A percentile compares a stretch with the other conserved stretches of the same genome.
Evolutionary conservation across 1,139 yeast genomes (phyloP).

Genomic region (Insectozyma bohioensis): DNA sequence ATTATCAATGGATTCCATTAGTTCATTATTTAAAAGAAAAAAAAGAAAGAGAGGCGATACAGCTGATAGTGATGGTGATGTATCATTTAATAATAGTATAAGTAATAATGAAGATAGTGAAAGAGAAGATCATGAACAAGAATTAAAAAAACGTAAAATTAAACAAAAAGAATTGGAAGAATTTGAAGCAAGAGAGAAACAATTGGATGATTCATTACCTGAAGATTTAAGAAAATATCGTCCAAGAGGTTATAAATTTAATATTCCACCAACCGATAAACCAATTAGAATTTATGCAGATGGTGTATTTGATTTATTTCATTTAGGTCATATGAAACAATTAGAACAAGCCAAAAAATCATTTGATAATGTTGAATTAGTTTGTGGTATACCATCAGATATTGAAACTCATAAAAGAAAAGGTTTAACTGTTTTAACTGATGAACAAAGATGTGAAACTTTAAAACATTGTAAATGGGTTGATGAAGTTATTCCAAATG

Average conservation of each 20-base stretch:
- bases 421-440: conserved; percentile 89
- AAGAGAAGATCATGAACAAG: conserved; percentile 11
- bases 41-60: conserved; percentile 19
- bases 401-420: conserved; percentile 86
- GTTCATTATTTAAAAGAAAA: conserved; percentile 40
- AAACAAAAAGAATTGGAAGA: conserved; percentile 34
- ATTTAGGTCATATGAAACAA: conserved; percentile 96
- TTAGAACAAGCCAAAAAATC: conserved; percentile 94
- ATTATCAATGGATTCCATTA: conserved; percentile 43
- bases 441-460: conserved; percentile 85
- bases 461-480: conserved; percentile 94
- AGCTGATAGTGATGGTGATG: conserved; percentile 10
- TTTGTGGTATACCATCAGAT: conserved; percentile 92
- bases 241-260: conserved; percentile 70
- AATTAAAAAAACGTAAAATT: conserved; percentile 24
- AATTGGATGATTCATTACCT: conserved; percentile 60
- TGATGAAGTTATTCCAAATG: conserved; percentile 89
- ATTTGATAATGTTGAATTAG: conserved; percentile 78
- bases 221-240: conserved; percentile 65
- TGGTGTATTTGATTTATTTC: conserved; percentile 95
- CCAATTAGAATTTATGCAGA: conserved; percentile 94
- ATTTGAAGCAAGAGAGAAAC: conserved; percentile 51
- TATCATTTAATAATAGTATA: conserved; percentile 2
- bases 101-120: conserved; percentile 3
- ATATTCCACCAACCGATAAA: conserved; percentile 80